phyloP scores from a whole-genome alignment of 176 grass and related monocot genomes.

The Aechmea fasciata region DNA sequence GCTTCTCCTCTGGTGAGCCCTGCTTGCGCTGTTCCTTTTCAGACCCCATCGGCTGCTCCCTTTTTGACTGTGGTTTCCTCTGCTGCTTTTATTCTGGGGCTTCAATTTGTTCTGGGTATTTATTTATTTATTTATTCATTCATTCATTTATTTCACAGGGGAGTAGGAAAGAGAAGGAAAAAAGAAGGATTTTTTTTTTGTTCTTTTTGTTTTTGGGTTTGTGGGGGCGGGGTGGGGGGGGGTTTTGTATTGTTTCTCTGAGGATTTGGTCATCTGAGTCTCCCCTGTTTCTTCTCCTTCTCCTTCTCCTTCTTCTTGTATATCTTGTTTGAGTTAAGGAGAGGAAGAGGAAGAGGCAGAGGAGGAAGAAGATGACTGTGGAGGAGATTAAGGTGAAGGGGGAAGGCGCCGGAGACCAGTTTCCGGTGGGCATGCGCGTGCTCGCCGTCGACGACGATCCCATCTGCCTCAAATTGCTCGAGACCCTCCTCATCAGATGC shows the following conservation, averaged over 20 bases:
- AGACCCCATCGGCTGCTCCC: too few relatives aligned
- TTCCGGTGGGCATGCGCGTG: slow-evolving; percentile 12
- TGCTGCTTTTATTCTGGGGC: background rate
- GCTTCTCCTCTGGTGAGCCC: too few relatives aligned
- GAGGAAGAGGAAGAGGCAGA: background rate
- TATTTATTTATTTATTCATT: too few relatives aligned
- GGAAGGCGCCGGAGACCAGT: background rate
- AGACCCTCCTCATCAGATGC: slow-evolving; percentile 9
- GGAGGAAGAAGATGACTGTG: slow-evolving; percentile 2
- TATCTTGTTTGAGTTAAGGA: too few relatives aligned
- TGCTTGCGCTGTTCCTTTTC: too few relatives aligned
- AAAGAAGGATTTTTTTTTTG: background rate
- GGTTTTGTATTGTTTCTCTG: background rate
- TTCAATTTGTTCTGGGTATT: background rate
- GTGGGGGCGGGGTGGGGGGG: too few relatives aligned
- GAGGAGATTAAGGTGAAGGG: slow-evolving; percentile 13
- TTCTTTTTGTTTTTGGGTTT: background rate
- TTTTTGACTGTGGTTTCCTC: background rate
- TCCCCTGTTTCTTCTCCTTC: background rate
- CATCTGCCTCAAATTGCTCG: slow-evolving; percentile 20
- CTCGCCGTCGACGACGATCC: slow-evolving; percentile 21
- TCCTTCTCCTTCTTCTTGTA: too few relatives aligned
- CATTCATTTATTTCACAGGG: background rate
- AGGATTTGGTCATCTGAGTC: background rate
- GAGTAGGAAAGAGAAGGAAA: background rate